Base-by-base conservation (phyloP, 2,329 filamentous ascomycete species). In the Dothiorella sarmentorum region DNA sequence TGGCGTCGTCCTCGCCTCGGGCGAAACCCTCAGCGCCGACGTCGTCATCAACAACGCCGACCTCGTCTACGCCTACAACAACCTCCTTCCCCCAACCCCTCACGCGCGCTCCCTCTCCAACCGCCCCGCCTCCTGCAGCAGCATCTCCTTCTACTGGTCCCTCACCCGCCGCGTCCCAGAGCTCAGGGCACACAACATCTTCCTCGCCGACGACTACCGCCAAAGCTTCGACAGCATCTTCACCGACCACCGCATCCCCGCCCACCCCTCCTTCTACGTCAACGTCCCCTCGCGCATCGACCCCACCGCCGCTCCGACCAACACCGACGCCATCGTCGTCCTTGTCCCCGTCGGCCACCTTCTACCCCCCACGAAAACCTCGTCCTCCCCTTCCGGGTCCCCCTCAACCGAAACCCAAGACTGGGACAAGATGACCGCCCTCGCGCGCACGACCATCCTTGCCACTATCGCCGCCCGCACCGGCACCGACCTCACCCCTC, bases 201-300 rank as follows among this genome's bases (percentile, higher is more conserved):
- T 91, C 75, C 81, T 91, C 6, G 87, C 88, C 2, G 84, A 89
- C 64, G 79, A 87, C 63, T 91, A 90, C 69, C 79, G 79, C 52
- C 85, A 88, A 64, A 86, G 82, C n/a, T 91, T 91, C 66, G 87
- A 91, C 70, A 81, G 82, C 60, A 91, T 91, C 60, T 91, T 91
- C 78, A 84, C 87, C 63, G 75, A 82, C 27, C 85, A 90, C 61
- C 73, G 80, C 2, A 83, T 91, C 7, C 88, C 88, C 1, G 70
- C 79, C 1, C 79, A 90, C 60, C 88, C 88, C 0, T 87, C 83
- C 58, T 91, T 91, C 76, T 91, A 91, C 71, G 82, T 91, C 71
- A 90, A 91, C 67, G 87, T 91, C 0, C 88, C 88, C 0, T 87
- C 82, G 45, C 80, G 87, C 11, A 80, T 90, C 7, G 88, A 91